phyloP scores from a whole-genome alignment of 2,329 filamentous ascomycete genomes.

The Ramularia endophylla region DNA sequence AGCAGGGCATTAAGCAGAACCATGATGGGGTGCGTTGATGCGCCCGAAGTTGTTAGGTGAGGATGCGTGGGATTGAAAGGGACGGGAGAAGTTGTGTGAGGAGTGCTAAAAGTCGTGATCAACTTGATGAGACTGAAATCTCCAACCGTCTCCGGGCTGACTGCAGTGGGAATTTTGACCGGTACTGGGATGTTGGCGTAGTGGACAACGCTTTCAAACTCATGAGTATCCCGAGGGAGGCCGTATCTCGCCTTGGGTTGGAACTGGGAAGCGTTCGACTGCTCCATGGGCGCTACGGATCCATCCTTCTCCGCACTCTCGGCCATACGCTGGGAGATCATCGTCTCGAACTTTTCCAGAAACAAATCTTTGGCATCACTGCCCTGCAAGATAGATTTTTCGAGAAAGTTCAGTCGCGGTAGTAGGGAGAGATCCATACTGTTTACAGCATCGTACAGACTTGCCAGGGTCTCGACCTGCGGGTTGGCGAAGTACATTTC shows the following conservation, averaged over 20 bases:
- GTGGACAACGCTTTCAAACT: conserved; percentile 91
- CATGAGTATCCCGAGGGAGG: conserved; percentile 89
- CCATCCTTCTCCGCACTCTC: conserved; percentile 47
- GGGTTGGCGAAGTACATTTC: conserved; percentile 97
- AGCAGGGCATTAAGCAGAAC: conserved; percentile 90
- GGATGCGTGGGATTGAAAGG: conserved; percentile 74
- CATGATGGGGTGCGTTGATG: conserved; percentile 87
- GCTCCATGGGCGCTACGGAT: conserved; percentile 9
- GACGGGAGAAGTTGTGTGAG: conserved; percentile 75
- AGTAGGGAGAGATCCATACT: conserved; percentile 94
- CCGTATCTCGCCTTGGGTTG: conserved; percentile 54
- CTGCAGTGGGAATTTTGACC: conserved; percentile 89
- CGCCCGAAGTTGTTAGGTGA: conserved; percentile 87
- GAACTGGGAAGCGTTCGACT: conserved; percentile 37
- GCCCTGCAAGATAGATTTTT: conserved; percentile 78
- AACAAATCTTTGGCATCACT: conserved; percentile 96
- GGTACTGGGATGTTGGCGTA: conserved; percentile 97
- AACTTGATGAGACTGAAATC: conserved; percentile 97
- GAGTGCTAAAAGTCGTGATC: conserved; percentile 84
- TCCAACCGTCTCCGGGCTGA: conserved; percentile 92
- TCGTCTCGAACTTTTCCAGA: conserved; percentile 93
- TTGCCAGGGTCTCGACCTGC: conserved; percentile 76
- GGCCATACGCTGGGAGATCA: conserved; percentile 75
- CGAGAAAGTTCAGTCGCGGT: conserved; percentile 75
- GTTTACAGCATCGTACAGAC: conserved; percentile 89